These are phyloP conservation scores for Lathyrus sativus DNA, from an alignment of 306 rosid species.

Conservation along the genomic window DNA sequence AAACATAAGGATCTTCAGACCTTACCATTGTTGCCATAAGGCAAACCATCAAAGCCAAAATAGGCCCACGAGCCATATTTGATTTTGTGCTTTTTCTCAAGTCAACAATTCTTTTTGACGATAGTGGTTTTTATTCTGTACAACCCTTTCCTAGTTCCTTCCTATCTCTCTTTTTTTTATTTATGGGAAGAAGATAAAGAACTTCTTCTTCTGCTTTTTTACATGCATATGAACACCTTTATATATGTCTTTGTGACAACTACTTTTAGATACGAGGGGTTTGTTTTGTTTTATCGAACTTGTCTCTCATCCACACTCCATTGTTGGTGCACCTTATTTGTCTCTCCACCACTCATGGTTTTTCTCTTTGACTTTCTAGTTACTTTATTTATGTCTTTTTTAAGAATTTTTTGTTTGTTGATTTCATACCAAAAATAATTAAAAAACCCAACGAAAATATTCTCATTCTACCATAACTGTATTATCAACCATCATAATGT, in stretches of 20 bases:
- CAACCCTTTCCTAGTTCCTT: constrained; percentile 42
- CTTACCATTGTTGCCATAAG: constrained; percentile 40
- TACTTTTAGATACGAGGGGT: neutral
- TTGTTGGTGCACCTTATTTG: constrained; percentile 39
- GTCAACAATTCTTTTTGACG: neutral
- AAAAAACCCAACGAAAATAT: neutral
- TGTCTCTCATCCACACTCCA: constrained; percentile 1
- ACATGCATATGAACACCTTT: neutral
- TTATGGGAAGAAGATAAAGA: constrained; percentile 46
- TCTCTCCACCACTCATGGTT: constrained; percentile 34
- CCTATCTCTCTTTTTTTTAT: neutral
- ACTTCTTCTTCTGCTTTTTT: constrained; percentile 42
- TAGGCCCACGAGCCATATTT: constrained; percentile 23
- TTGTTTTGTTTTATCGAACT: constrained; percentile 17
- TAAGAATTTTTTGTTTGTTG: neutral
- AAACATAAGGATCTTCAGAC: constrained; percentile 68
- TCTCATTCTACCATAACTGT: neutral
- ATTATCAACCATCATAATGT: no score
- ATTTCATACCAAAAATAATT: neutral
- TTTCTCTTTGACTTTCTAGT: constrained; percentile 24
- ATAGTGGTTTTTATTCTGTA: neutral
- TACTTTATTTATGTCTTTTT: neutral
- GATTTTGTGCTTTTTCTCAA: neutral
- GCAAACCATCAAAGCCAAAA: constrained; percentile 40
- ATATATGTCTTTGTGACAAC: constrained; percentile 36